Conservation (phyloP, 257 asterid species). For the Ligustrum vulgare region DNA sequence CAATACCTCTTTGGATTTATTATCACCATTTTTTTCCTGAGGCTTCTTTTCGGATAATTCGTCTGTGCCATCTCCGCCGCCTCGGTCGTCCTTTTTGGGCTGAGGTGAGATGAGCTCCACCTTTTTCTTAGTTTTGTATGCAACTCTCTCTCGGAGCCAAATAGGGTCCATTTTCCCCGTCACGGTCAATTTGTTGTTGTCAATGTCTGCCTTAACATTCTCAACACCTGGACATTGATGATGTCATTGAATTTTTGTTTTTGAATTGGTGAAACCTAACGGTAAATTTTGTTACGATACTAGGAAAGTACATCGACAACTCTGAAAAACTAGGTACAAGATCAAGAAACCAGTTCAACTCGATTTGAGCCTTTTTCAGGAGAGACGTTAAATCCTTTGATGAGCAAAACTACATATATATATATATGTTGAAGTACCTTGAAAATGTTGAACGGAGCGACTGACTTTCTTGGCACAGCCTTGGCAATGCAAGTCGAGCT, state of each 20-base stretch:
- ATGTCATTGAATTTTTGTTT: too few relatives aligned
- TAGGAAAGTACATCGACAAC: too few relatives aligned
- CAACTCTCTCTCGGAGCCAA: conserved; percentile 29
- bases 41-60: conserved; percentile 32
- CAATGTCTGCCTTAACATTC: conserved; percentile 27
- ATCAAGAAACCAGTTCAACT: too few relatives aligned
- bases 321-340: too few relatives aligned
- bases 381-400: too few relatives aligned
- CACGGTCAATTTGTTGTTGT: conserved; percentile 22
- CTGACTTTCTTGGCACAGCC: conserved; percentile 59
- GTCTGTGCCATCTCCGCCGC: conserved; percentile 18
- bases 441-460: conserved; percentile 35
- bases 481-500: conserved; percentile 52
- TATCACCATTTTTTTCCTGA: conserved; percentile 33
- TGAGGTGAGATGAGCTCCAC: conserved; percentile 29
- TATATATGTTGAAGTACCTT: conserved; percentile 24
- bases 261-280: too few relatives aligned
- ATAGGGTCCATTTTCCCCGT: conserved; percentile 30
- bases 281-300: too few relatives aligned
- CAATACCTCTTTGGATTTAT: conserved; percentile 41
- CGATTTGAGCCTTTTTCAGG: too few relatives aligned
- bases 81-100: conserved; percentile 20
- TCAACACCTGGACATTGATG: conserved; percentile 23
- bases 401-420: too few relatives aligned
- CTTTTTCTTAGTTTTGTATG: conserved; percentile 30